Conservation (phyloP, 2,329 filamentous ascomycete species). For the Didymella segeticola region DNA sequence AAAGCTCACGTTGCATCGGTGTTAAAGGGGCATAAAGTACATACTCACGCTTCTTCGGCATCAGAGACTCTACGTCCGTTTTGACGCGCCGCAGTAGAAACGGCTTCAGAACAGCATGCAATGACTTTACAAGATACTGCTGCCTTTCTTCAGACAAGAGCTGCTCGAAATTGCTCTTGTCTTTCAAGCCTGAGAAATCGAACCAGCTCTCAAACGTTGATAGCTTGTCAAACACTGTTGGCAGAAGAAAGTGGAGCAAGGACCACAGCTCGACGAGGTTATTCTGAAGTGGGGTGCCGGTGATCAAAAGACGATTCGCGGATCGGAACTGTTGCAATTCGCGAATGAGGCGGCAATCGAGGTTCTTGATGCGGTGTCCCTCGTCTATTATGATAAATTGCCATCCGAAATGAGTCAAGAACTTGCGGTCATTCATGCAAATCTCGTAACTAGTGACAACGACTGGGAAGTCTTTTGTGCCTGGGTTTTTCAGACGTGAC, state of each 20-base stretch:
- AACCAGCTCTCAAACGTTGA: slow-evolving; percentile 97
- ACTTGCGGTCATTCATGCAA: slow-evolving; percentile 86
- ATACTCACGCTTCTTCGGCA: slow-evolving; percentile 98
- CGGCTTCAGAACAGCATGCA: slow-evolving; percentile 92
- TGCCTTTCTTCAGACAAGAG: slow-evolving; percentile 81
- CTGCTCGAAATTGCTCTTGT: slow-evolving; percentile 78
- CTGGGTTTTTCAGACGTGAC: slow-evolving; percentile 73
- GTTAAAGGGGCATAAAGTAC: slow-evolving; percentile 94
- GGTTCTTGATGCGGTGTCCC: slow-evolving; percentile 96
- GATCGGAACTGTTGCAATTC: slow-evolving; percentile 89
- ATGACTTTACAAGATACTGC: slow-evolving; percentile 80
- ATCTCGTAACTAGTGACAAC: slow-evolving; percentile 97
- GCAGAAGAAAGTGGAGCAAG: slow-evolving; percentile 88
- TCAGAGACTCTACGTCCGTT: slow-evolving; percentile 84
- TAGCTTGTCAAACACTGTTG: slow-evolving; percentile 90
- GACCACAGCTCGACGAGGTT: slow-evolving; percentile 96
- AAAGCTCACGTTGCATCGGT: slow-evolving; percentile 87
- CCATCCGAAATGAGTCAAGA: slow-evolving; percentile 85
- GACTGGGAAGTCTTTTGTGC: slow-evolving; percentile 79
- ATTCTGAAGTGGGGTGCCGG: slow-evolving; percentile 93
- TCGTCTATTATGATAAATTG: slow-evolving; percentile 99
- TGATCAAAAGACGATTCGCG: slow-evolving; percentile 89
- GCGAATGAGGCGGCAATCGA: slow-evolving; percentile 89
- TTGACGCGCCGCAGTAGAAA: slow-evolving; percentile 89
- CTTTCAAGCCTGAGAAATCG: slow-evolving; percentile 90